Evolutionary conservation across 2,329 filamentous ascomycete genomes (phyloP).

Genomic region (Diplodia mutila): DNA sequence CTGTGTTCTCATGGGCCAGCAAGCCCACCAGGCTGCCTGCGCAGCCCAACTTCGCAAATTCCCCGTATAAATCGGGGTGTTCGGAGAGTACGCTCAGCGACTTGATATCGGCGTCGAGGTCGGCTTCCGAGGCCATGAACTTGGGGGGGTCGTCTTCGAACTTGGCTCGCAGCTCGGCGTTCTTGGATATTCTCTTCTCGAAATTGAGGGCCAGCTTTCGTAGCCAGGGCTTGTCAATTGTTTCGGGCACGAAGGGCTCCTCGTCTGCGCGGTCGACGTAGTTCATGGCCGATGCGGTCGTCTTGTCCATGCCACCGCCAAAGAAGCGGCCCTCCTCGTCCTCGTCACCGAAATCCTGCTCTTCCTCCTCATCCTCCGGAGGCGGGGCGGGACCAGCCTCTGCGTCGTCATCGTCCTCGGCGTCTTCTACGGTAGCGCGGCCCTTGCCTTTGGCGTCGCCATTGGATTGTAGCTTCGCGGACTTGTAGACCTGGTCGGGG

Average conservation of each 20-base stretch:
- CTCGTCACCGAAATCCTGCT: conserved; percentile 61
- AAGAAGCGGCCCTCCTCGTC: conserved; percentile 97
- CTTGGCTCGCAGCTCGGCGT: conserved; percentile 84
- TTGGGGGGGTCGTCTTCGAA: conserved; percentile 79
- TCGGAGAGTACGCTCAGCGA: conserved; percentile 83
- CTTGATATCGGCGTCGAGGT: conserved; percentile 88
- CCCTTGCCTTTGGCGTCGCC: conserved; percentile 55
- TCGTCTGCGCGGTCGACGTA: conserved; percentile 22
- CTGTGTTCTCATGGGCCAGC: conserved; percentile 92
- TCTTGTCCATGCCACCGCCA: conserved; percentile 81
- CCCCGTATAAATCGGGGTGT: conserved; percentile 78
- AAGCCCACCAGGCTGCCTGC: conserved; percentile 76
- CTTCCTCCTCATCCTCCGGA: conserved; percentile 53
- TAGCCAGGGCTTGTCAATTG: conserved; percentile 82
- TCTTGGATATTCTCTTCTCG: conserved; percentile 88
- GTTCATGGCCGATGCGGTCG: conserved; percentile 55
- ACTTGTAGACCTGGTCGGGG: conserved; percentile 64
- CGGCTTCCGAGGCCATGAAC: conserved; percentile 83
- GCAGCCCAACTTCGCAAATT: conserved; percentile 77
- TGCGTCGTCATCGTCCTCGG: conserved; percentile 48
- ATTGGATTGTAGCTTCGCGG: conserved; percentile 57
- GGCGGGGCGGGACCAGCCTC: conserved; percentile 59
- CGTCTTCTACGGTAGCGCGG: conserved; percentile 54
- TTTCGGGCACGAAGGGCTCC: conserved; percentile 63
- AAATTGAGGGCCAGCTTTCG: conserved; percentile 80